Conservation (phyloP, 129 eudicot species). For the Glebionis coronaria region DNA sequence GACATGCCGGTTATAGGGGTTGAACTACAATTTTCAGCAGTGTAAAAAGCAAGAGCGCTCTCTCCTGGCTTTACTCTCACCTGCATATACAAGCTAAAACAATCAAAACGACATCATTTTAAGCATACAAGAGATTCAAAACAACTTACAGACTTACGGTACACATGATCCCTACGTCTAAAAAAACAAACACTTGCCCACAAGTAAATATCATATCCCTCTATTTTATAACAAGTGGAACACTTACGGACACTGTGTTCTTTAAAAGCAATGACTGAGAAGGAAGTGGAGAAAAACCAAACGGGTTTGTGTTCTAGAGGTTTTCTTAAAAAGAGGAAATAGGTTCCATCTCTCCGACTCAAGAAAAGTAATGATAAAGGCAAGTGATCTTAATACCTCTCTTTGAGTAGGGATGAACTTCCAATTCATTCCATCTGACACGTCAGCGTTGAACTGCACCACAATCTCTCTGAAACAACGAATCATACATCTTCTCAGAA, state of each 20-base stretch:
- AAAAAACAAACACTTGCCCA: neutral
- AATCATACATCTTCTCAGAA: constrained; percentile 10
- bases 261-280: too few relatives aligned
- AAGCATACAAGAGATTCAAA: neutral
- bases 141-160: neutral
- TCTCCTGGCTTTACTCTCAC: constrained; percentile 97
- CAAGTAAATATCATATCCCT: too few relatives aligned
- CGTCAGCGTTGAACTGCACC: constrained; percentile 96
- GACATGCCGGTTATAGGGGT: constrained; percentile 73
- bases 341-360: neutral
- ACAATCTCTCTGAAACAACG: constrained; percentile 67
- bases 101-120: neutral
- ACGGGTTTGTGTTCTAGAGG: too few relatives aligned
- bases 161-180: too few relatives aligned
- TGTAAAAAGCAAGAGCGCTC: constrained; percentile 97
- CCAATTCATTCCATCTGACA: constrained; percentile 99
- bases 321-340: neutral
- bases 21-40: constrained; percentile 88
- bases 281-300: too few relatives aligned
- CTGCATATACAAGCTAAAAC: constrained; percentile 36
- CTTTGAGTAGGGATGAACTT: constrained; percentile 89
- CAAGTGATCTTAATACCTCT: constrained; percentile 65
- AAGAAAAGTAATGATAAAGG: neutral
- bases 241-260: too few relatives aligned
- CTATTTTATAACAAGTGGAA: too few relatives aligned